Evolutionary conservation across 2,329 filamentous ascomycete genomes (phyloP), one percentile per base, ranked within the genome.

Genomic region (Juglanconis juglandina): DNA sequence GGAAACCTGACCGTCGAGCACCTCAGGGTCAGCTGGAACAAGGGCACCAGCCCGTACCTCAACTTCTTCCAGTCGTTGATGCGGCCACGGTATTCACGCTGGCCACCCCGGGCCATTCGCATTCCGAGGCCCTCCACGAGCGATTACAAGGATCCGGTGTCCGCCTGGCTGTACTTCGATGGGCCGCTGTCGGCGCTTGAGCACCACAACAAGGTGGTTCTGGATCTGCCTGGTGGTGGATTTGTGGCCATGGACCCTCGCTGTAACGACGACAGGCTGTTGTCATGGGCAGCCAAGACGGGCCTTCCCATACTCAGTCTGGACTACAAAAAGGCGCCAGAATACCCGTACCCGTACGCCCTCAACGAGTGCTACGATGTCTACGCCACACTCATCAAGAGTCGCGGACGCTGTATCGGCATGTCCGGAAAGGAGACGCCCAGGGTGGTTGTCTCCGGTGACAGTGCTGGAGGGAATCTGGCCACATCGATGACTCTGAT

Each of bases 241-340:
- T 99, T 96, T 66, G 93, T 99, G 11, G 93, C 95, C 17, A 99
- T 99, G 95, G 87, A 91, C 61, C 95, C 95, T n/a, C 81, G 95
- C 51, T 91, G 89, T 68, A 92, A 96, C 68, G 95, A 99, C 70
- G 95, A 99, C 73, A 96, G 96, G 74, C 80, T 99, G 17, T 86
- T 96, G 67, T 87, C 90, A 2, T 99, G 95, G 95, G 92, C 95
- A 0, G 90, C 89, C 14, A 93, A 90, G 73, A 91, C 91, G 0
- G 91, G 92, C 0, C 73, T 96, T n/a, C 94, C 95, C 0, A 83
- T 99, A 5, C 76, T 99, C 59, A 96, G 94, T 68, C 75, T 99
- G 61, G 92, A 99, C 70, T 99, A 99, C 75, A 85, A 84, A 66
- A 95, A 95, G 71, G 91, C 91, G 0, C 91, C 91, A 0, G 91